Evolutionary conservation across 768 basidiomycete genomes (phyloP).

Genomic region (Polyporus arcularius): DNA sequence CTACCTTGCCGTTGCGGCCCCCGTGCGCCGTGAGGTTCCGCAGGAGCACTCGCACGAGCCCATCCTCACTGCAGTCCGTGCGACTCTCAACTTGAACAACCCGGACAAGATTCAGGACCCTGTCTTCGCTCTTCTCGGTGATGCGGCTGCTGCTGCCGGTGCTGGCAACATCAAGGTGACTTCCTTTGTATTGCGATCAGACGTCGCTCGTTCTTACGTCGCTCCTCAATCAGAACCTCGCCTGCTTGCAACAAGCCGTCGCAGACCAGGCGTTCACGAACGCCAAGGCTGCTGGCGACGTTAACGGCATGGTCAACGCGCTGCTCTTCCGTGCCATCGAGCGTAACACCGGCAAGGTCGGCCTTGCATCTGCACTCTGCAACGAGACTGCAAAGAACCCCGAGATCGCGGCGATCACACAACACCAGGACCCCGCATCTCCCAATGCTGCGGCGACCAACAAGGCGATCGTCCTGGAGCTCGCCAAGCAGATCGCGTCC

Average conservation of each 20-base stretch:
- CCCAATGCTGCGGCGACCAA: constrained; percentile 55
- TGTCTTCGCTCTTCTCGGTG: constrained; percentile 63
- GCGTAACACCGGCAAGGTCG: constrained; percentile 61
- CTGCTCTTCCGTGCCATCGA: constrained; percentile 67
- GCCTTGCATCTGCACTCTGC: constrained; percentile 48
- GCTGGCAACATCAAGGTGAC: constrained; percentile 55
- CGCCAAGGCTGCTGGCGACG: constrained; percentile 61
- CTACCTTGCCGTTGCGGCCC: constrained; percentile 39
- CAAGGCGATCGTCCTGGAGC: constrained; percentile 62
- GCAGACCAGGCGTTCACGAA: constrained; percentile 75
- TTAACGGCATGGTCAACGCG: constrained; percentile 57
- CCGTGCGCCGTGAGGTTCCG: constrained; percentile 61
- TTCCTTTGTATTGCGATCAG: background rate
- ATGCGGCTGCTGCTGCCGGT: constrained; percentile 60
- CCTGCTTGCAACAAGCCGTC: constrained; percentile 65
- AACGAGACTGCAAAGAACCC: constrained; percentile 59
- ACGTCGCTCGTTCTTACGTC: background rate
- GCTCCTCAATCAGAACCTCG: constrained; percentile 42
- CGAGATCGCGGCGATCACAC: constrained; percentile 64
- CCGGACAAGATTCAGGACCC: constrained; percentile 60
- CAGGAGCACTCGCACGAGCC: constrained; percentile 72
- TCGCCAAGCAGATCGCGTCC: constrained; percentile 64
- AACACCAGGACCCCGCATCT: constrained; percentile 69
- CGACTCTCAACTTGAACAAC: constrained; percentile 54
- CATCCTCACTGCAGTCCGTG: constrained; percentile 53